Base-by-base conservation (phyloP, 805 yeast genomes). In the Metschnikowia peoriensis region DNA sequence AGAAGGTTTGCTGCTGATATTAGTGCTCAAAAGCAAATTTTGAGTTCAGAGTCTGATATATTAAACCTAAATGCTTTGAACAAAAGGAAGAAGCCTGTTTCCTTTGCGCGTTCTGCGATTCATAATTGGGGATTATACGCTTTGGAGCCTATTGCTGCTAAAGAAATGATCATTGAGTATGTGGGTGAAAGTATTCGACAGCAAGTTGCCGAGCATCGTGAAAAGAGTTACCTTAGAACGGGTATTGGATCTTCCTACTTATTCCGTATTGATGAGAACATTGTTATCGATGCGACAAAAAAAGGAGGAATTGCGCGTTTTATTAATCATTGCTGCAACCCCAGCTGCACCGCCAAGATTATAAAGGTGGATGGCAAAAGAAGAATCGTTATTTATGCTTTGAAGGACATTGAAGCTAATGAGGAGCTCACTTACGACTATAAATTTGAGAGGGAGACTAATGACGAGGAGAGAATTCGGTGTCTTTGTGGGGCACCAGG, bases 41-140 rank as follows among this genome's bases (percentile, higher is more conserved):
- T 89, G 60, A 94, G 94, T 41, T 78, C 89, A 2, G 96, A 89
- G 61, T 84, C 88, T 0, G 97, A 90, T 62, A 79, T 89, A 6
- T 72, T 92, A 59, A 86, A 89, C 42, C 79, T 90, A 70, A 93
- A 92, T 66, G 96, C 93, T 57, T 79, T 93, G 61, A 88, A 89
- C 58, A 91, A 89, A 65, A 80, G 97, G 57, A 89, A 87, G 68
- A 93, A 93, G 64, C 96, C 97, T 0, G 97, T 93, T 8, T 86
- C 94, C n/a, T 92, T 92, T 76, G 97, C 97, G 0, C 78, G 98
- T 49, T 91, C 97, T 2, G 96, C 97, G 0, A 94, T 94, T 63
- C 99, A 94, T 68, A 90, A 93, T 64, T 94, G 99, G 99, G 99
- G 99, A 0, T 72, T 94, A 39, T 94, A 91, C 70, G 99, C 99